A percentile compares a stretch with the other conserved stretches of the same genome.
Conservation (phyloP, 2,329 filamentous ascomycete genomes). For the Cadophora luteo-olivacea region DNA sequence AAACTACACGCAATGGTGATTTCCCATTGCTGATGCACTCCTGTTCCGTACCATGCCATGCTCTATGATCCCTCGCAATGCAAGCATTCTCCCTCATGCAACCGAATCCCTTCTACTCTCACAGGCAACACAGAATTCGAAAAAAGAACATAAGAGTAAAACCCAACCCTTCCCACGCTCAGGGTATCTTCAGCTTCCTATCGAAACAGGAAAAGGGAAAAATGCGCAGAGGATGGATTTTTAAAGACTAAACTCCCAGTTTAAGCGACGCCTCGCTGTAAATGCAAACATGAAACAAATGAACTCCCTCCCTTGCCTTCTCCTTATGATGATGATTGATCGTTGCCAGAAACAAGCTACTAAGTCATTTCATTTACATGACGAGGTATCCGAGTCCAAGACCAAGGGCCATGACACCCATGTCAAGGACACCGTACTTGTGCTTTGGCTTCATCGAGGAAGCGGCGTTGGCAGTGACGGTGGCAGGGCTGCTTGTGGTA, state of each 20-base stretch:
- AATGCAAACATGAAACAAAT: slow-evolving; percentile 21
- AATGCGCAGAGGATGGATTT: slow-evolving; percentile 5
- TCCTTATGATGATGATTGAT: neutral
- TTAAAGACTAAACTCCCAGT: slow-evolving; percentile 8
- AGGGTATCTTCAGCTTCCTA: slow-evolving; percentile 16
- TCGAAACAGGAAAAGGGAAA: neutral
- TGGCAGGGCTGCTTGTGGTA: slow-evolving; percentile 5
- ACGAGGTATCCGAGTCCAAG: slow-evolving; percentile 44
- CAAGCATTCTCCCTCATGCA: neutral
- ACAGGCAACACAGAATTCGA: slow-evolving; percentile 5
- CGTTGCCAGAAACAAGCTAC: neutral
- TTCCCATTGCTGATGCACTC: slow-evolving; percentile 10
- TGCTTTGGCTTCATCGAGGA: slow-evolving; percentile 35
- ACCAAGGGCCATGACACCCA: slow-evolving; percentile 41
- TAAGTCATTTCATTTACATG: slow-evolving; percentile 37
- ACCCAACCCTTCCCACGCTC: slow-evolving; percentile 1
- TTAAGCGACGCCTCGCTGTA: slow-evolving; percentile 17
- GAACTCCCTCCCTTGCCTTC: slow-evolving; percentile 11
- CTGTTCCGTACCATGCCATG: slow-evolving; percentile 1
- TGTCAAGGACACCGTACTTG: slow-evolving; percentile 40
- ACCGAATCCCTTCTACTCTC: neutral
- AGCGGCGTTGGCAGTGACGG: slow-evolving; percentile 39
- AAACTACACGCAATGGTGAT: slow-evolving; percentile 16
- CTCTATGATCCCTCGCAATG: slow-evolving; percentile 14
- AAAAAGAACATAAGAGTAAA: slow-evolving; percentile 11